Conservation (phyloP, 345 rosid genomes). For the Ceriops decandra region DNA sequence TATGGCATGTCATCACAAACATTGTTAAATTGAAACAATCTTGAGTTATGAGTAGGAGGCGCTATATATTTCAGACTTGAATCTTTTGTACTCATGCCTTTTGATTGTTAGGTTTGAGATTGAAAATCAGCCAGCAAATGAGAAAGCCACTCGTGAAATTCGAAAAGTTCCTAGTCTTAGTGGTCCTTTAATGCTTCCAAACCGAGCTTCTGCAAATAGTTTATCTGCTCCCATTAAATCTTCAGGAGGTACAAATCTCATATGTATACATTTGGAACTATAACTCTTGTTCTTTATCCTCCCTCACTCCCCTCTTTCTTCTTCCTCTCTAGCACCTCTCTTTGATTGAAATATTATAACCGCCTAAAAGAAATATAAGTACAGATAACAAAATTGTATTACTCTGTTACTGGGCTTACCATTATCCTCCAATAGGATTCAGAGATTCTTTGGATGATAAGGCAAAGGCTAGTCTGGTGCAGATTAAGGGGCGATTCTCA, state of each 20-base stretch:
- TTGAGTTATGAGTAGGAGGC: no score
- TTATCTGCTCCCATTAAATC: constrained; percentile 95
- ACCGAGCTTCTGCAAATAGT: constrained; percentile 95
- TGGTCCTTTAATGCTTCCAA: constrained; percentile 94
- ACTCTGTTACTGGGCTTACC: neutral
- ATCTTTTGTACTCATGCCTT: constrained; percentile 6
- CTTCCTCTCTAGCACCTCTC: neutral
- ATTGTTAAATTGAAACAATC: no score
- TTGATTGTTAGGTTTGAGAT: constrained; percentile 51
- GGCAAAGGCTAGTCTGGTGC: constrained; percentile 84
- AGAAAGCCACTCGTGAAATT: constrained; percentile 41
- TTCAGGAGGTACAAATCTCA: constrained; percentile 62
- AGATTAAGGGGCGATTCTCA: constrained; percentile 94
- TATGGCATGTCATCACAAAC: no score
- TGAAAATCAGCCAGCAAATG: constrained; percentile 46
- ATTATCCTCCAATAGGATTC: constrained; percentile 49
- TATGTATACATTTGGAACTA: neutral
- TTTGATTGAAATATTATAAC: neutral
- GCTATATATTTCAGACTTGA: constrained; percentile 10
- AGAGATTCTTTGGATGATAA: constrained; percentile 92
- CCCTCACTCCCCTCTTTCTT: neutral
- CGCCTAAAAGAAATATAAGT: neutral
- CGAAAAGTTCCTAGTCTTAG: constrained; percentile 88
- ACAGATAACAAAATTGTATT: neutral
- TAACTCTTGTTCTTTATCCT: neutral